Evolutionary conservation across 2,329 filamentous ascomycete species (phyloP).

Genomic region (Beauveria brongniartii): DNA sequence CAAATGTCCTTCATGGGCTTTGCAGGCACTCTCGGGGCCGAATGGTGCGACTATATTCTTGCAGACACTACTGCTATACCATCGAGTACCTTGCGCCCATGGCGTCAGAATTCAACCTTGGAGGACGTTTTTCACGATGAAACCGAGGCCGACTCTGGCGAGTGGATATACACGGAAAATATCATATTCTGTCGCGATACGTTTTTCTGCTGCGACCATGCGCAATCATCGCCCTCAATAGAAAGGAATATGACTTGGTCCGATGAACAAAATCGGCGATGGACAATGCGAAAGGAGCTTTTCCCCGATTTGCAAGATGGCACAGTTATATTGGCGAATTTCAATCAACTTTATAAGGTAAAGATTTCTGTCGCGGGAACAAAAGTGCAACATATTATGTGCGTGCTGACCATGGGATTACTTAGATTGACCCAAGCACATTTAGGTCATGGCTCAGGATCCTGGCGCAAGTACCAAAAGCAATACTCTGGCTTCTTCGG

Average conservation of each 20-base stretch:
- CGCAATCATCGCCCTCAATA: slow-evolving; percentile 72
- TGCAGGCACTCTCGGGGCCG: slow-evolving; percentile 86
- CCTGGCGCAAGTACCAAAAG: slow-evolving; percentile 73
- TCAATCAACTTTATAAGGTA: slow-evolving; percentile 98
- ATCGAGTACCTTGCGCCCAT: slow-evolving; percentile 68
- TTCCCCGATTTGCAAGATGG: slow-evolving; percentile 80
- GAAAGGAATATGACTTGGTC: slow-evolving; percentile 69
- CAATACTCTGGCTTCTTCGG: slow-evolving; percentile 89
- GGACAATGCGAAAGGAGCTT: slow-evolving; percentile 87
- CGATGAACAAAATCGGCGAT: slow-evolving; percentile 71
- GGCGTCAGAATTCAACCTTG: slow-evolving; percentile 64
- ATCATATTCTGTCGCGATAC: slow-evolving; percentile 91
- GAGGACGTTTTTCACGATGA: slow-evolving; percentile 61
- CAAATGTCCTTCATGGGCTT: slow-evolving; percentile 99
- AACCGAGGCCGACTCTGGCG: slow-evolving; percentile 58
- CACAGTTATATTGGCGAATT: slow-evolving; percentile 88
- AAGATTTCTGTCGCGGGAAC: not conserved
- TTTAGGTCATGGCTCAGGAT: slow-evolving; percentile 96
- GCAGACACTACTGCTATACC: slow-evolving; percentile 86
- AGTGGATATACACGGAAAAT: slow-evolving; percentile 96
- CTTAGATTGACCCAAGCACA: slow-evolving; percentile 82
- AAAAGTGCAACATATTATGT: not conserved
- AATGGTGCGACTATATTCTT: slow-evolving; percentile 97
- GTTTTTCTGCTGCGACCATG: slow-evolving; percentile 97
- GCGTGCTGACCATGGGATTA: slow-evolving; percentile 14